phyloP scores from a whole-genome alignment of 495 filamentous ascomycete species.

The Podospora didyma region DNA sequence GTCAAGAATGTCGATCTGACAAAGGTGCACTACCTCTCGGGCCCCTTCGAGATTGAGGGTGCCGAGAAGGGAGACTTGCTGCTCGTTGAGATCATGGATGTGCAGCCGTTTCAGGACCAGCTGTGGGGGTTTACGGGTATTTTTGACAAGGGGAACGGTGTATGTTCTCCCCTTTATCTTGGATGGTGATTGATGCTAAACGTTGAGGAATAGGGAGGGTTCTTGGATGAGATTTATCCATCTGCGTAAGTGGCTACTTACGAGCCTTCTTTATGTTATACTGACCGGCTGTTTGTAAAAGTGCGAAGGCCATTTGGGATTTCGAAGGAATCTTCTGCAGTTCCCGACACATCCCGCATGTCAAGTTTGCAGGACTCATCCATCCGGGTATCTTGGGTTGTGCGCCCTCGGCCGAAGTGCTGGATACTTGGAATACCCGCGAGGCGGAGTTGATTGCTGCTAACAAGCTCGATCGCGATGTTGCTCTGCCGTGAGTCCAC shows the following conservation, averaged over 20 bases:
- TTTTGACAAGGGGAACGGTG: conserved; percentile 75
- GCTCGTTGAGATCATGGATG: conserved; percentile 91
- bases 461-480: conserved; percentile 62
- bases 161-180: conserved; percentile 4
- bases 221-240: conserved; percentile 86
- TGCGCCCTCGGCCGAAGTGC: conserved; percentile 68
- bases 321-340: conserved; percentile 94
- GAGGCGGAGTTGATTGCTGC: conserved; percentile 74
- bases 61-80: conserved; percentile 86
- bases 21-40: conserved; percentile 80
- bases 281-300: conserved; percentile 22
- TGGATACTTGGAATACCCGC: conserved; percentile 72
- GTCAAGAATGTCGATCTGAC: conserved; percentile 82
- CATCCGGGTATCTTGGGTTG: conserved; percentile 93
- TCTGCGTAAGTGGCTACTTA: conserved; percentile 51
- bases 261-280: too few relatives aligned
- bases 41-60: conserved; percentile 84
- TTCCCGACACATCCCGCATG: conserved; percentile 83
- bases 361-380: conserved; percentile 87
- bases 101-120: conserved; percentile 81
- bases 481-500: conserved; percentile 62
- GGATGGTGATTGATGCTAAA: background rate
- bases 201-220: conserved; percentile 55
- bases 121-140: conserved; percentile 93
- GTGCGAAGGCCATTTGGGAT: conserved; percentile 96